phyloP scores from a whole-genome alignment of 2,329 filamentous ascomycete species.

The Ophiognomonia clavigignenti-juglandacearum region DNA sequence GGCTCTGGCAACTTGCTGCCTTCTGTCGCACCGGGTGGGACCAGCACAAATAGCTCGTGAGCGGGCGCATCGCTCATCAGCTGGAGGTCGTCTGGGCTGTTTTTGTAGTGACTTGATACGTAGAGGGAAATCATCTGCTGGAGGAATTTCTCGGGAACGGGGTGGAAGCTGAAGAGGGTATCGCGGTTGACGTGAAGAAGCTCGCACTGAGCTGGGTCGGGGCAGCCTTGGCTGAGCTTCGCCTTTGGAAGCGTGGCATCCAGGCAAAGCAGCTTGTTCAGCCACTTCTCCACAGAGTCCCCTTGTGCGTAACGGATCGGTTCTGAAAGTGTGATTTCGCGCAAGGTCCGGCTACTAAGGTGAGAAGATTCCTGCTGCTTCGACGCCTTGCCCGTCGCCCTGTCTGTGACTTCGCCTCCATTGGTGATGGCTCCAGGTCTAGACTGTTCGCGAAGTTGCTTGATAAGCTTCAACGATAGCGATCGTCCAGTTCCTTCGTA shows the following conservation, averaged over 20 bases:
- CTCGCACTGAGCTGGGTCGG: constrained; percentile 87
- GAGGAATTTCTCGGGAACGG: constrained; percentile 92
- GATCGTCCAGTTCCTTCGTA: constrained; percentile 97
- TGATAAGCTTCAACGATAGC: constrained; percentile 91
- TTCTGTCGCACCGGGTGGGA: constrained; percentile 75
- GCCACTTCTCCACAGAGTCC: constrained; percentile 91
- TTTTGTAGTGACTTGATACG: constrained; percentile 96
- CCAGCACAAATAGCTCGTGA: constrained; percentile 91
- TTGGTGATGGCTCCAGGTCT: constrained; percentile 53
- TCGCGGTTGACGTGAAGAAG: constrained; percentile 93
- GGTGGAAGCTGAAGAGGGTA: constrained; percentile 96
- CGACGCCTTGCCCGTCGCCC: constrained; percentile 68
- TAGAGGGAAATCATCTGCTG: constrained; percentile 98
- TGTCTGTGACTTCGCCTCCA: constrained; percentile 66
- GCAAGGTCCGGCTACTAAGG: constrained; percentile 66
- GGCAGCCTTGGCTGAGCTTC: constrained; percentile 71
- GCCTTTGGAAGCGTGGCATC: constrained; percentile 84
- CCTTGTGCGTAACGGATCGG: constrained; percentile 92
- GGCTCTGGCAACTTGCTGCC: constrained; percentile 82
- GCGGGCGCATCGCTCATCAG: constrained; percentile 97
- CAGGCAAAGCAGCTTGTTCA: constrained; percentile 88
- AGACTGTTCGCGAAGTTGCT: constrained; percentile 92
- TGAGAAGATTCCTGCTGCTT: constrained; percentile 57
- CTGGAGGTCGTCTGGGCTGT: constrained; percentile 95
- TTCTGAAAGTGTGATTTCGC: constrained; percentile 88